Percentiles rank a stretch among this genome's conserved stretches.
Conservation (phyloP, 2,329 filamentous ascomycete species). For the Botrytis medusae region DNA sequence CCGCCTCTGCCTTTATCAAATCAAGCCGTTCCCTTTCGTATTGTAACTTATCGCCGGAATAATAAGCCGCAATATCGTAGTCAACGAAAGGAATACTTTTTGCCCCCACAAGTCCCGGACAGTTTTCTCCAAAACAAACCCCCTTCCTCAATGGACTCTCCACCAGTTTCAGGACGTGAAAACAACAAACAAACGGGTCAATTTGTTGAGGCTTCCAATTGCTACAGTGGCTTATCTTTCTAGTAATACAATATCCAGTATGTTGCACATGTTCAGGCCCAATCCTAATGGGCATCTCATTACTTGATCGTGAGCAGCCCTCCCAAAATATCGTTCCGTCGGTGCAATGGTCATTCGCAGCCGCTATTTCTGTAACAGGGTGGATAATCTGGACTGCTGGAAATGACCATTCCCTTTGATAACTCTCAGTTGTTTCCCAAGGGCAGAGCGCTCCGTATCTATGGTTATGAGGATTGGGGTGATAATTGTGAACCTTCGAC, state of each 20-base stretch:
- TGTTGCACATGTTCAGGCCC: background rate
- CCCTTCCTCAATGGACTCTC: background rate
- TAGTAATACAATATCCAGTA: background rate
- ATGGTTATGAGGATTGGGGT: background rate
- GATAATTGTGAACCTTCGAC: background rate
- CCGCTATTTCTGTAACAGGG: background rate
- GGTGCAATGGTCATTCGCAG: background rate
- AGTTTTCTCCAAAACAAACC: slow-evolving; percentile 1
- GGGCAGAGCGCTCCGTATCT: background rate
- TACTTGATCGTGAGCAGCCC: too few species aligned
- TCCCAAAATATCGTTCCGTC: background rate
- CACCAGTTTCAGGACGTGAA: background rate
- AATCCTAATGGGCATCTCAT: rapidly evolving
- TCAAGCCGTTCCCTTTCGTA: background rate
- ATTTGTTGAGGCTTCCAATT: background rate
- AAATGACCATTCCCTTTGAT: slow-evolving; percentile 1
- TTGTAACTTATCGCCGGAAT: background rate
- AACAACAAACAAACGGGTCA: background rate
- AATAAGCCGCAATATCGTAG: background rate
- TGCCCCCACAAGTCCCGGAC: background rate
- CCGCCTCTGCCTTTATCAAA: background rate
- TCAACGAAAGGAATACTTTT: background rate
- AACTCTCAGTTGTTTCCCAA: background rate
- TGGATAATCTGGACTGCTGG: background rate
- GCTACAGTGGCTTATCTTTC: background rate